Evolutionary conservation across 441 rosid genomes (phyloP).

Genomic region (Pelargonium myrrhifolium): DNA sequence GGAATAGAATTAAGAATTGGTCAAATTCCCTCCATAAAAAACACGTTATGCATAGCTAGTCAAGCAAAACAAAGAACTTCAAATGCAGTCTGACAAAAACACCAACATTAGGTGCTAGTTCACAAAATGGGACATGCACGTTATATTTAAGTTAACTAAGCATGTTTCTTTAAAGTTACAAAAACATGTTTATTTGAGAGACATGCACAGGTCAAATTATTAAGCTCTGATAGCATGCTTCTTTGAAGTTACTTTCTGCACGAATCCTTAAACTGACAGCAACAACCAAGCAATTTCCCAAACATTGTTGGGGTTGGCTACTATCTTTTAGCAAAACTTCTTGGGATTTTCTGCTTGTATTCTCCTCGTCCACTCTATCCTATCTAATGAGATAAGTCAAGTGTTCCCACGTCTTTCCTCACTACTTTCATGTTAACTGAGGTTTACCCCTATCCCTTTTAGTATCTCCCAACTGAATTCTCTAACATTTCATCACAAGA

Average conservation of each 20-base stretch:
- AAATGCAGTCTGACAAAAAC: background rate
- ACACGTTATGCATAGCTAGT: slow-evolving; percentile 9
- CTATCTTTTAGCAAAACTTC: too few species aligned
- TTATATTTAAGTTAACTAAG: background rate
- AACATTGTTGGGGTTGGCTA: too few species aligned
- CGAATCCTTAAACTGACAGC: too few species aligned
- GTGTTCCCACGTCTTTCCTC: too few species aligned
- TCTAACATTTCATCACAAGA: too few species aligned
- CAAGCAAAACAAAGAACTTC: background rate
- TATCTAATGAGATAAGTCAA: too few species aligned
- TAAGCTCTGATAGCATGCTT: background rate
- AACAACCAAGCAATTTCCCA: too few species aligned
- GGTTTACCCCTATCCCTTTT: too few species aligned
- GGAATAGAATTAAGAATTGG: background rate
- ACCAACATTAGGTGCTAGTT: background rate
- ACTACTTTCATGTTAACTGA: too few species aligned
- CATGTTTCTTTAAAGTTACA: background rate
- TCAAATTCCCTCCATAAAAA: slow-evolving; percentile 7
- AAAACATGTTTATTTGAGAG: background rate
- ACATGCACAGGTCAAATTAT: background rate
- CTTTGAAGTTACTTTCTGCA: background rate
- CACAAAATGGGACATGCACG: background rate
- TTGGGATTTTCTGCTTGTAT: too few species aligned
- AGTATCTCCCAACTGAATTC: too few species aligned
- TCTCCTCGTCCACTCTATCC: too few species aligned